Evolutionary conservation across 1,284 basidiomycete genomes (phyloP).

Genomic region (Ceratorhiza oryzae-sativae): DNA sequence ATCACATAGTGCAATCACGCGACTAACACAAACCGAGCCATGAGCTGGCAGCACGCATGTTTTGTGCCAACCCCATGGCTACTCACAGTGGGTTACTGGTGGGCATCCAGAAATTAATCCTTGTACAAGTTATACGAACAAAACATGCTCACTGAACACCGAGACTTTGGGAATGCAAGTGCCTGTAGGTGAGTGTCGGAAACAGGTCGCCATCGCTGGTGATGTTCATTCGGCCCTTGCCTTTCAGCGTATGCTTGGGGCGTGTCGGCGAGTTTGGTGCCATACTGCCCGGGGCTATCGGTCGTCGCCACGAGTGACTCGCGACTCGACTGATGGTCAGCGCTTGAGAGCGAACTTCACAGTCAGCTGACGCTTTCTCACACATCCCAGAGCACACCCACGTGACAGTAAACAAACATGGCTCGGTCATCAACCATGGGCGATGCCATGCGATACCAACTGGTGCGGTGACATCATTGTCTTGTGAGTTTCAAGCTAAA

Average conservation of each 20-base stretch:
- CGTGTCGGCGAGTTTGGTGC: slow-evolving; percentile 1
- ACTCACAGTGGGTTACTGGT: slow-evolving; percentile 37
- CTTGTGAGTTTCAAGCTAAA: neutral
- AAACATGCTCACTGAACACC: slow-evolving; percentile 58
- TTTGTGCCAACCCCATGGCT: neutral
- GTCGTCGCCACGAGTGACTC: slow-evolving; percentile 7
- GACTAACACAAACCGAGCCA: slow-evolving; percentile 32
- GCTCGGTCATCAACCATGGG: no score
- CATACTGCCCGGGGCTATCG: slow-evolving; percentile 10
- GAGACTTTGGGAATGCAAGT: slow-evolving; percentile 63
- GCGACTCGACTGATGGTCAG: neutral
- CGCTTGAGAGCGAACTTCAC: neutral
- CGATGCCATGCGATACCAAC: neutral
- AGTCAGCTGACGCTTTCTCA: slow-evolving; percentile 10
- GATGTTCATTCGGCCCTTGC: slow-evolving; percentile 27
- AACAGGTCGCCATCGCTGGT: slow-evolving; percentile 12
- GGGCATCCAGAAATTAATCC: neutral
- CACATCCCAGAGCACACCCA: slow-evolving; percentile 14
- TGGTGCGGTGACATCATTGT: slow-evolving; percentile 1
- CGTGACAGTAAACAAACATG: no score
- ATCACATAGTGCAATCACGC: slow-evolving; percentile 86
- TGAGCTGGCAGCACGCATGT: neutral
- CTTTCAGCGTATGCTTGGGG: slow-evolving; percentile 14
- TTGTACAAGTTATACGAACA: neutral
- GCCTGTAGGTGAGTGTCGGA: slow-evolving; percentile 29